These are phyloP conservation scores for Lachnellula arida DNA, from an alignment of 2,329 filamentous ascomycete species.

Conservation along the genomic window DNA sequence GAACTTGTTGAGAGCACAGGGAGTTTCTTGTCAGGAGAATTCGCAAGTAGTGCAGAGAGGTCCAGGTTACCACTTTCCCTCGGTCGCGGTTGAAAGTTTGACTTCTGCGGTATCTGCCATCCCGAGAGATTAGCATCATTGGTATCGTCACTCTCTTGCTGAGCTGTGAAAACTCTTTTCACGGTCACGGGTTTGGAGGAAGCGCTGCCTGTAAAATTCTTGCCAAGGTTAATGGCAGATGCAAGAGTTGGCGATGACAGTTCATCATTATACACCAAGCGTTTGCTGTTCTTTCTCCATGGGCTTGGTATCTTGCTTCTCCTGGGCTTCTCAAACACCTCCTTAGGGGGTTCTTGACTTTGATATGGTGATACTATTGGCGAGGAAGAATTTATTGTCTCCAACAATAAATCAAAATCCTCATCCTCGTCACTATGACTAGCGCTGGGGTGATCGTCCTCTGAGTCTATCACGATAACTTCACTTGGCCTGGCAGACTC, in stretches of 20 bases:
- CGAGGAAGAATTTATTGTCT: slow-evolving; percentile 32
- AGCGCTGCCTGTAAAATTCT: neutral
- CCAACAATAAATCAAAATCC: slow-evolving; percentile 29
- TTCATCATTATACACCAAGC: slow-evolving; percentile 30
- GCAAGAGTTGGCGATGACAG: slow-evolving; percentile 15
- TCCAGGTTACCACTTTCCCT: slow-evolving; percentile 20
- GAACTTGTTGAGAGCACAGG: slow-evolving; percentile 19
- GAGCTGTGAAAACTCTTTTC: slow-evolving; percentile 1
- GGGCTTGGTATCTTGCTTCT: slow-evolving; percentile 30
- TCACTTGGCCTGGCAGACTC: slow-evolving; percentile 15
- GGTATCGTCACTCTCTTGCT: slow-evolving; percentile 4
- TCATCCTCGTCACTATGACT: slow-evolving; percentile 24
- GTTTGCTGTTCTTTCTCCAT: slow-evolving; percentile 30
- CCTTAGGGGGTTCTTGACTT: slow-evolving; percentile 8
- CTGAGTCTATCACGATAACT: slow-evolving; percentile 26
- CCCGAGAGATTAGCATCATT: slow-evolving; percentile 21
- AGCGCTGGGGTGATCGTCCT: slow-evolving; percentile 10
- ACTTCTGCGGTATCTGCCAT: slow-evolving; percentile 30
- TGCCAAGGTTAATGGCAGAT: slow-evolving; percentile 3
- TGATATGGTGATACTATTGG: slow-evolving; percentile 11
- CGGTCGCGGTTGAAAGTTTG: slow-evolving; percentile 28
- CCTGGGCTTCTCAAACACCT: slow-evolving; percentile 23
- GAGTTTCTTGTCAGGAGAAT: slow-evolving; percentile 24
- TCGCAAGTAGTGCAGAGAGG: slow-evolving; percentile 25
- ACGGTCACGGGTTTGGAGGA: slow-evolving; percentile 13